Conservation (phyloP, 2,329 filamentous ascomycete genomes). For the Neocatenulostroma microsporum region DNA sequence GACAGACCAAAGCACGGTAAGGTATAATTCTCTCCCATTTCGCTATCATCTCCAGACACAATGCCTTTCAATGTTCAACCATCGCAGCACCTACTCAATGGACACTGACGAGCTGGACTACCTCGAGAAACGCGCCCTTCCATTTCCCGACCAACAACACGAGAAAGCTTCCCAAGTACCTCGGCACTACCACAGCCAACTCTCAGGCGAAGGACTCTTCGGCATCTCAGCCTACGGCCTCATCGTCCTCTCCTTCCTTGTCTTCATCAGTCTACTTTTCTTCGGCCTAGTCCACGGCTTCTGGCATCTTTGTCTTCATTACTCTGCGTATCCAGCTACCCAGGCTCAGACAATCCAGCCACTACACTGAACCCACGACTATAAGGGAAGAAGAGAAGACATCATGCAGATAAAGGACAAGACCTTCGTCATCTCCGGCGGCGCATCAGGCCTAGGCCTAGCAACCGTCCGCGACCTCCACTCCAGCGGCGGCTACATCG, state of each 20-base stretch:
- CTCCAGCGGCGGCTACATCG: constrained; percentile 42
- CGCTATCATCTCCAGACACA: too few species aligned
- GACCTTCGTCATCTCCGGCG: constrained; percentile 68
- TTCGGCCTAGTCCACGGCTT: constrained; percentile 6
- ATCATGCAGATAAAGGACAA: constrained; percentile 63
- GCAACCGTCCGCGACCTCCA: constrained; percentile 43
- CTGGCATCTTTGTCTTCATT: constrained; percentile 7
- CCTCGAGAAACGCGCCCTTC: constrained; percentile 8
- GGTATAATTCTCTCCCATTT: too few species aligned
- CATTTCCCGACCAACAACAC: neutral
- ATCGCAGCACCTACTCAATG: constrained; percentile 1
- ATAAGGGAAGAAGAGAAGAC: neutral
- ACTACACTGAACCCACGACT: constrained; percentile 1
- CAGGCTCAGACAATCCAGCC: neutral
- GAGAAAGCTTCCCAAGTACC: neutral
- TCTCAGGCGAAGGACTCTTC: constrained; percentile 7
- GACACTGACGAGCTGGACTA: constrained; percentile 10
- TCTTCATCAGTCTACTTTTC: neutral
- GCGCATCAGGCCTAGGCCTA: constrained; percentile 45
- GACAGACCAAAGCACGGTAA: too few species aligned
- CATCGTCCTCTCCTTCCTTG: constrained; percentile 4
- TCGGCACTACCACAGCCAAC: constrained; percentile 6
- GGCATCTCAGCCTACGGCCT: constrained; percentile 10
- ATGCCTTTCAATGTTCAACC: neutral
- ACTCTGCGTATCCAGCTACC: neutral